Conservation (phyloP, 108 stramenopile genomes). For the Fragilaria crotonensis region DNA sequence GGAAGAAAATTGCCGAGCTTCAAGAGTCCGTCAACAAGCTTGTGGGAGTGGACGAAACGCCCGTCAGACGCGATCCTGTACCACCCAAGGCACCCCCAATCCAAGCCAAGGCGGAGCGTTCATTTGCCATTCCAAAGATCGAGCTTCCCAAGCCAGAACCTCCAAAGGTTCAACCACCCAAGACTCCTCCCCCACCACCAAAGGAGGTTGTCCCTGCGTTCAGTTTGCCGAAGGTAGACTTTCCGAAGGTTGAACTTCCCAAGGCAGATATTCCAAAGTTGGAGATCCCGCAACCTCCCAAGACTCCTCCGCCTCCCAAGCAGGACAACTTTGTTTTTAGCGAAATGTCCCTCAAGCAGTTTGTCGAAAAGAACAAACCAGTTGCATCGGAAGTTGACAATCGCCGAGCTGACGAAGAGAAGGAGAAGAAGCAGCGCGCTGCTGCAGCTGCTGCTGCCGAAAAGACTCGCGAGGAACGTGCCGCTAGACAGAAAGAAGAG, state of each 20-base stretch:
- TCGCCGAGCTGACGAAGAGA: not conserved
- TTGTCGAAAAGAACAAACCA: not conserved
- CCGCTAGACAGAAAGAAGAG: not conserved
- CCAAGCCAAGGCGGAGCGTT: slow-evolving; percentile 19
- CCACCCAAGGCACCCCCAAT: slow-evolving; percentile 18
- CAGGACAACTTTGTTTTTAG: slow-evolving; percentile 9
- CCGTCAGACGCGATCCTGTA: not conserved
- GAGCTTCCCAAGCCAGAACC: slow-evolving; percentile 32
- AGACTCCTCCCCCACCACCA: slow-evolving; percentile 2
- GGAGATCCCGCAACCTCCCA: slow-evolving; percentile 3
- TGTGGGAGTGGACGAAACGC: not conserved
- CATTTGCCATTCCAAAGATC: slow-evolving; percentile 14
- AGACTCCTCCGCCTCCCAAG: slow-evolving; percentile 4
- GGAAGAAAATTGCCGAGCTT: slow-evolving; percentile 11
- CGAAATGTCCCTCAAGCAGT: slow-evolving; percentile 4
- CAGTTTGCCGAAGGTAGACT: not conserved
- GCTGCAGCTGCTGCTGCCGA: slow-evolving; percentile 3
- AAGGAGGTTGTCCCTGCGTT: slow-evolving; percentile 1
- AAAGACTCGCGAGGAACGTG: too few species aligned
- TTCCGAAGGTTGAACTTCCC: too few species aligned
- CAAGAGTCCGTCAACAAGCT: slow-evolving; percentile 24
- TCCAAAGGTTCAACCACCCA: too few species aligned
- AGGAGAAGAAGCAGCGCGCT: slow-evolving; percentile 2
- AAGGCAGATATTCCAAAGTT: slow-evolving; percentile 1
- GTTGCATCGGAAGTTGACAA: not conserved